These are phyloP conservation scores for Penicillium sp. DNA, from an alignment of 2,329 filamentous ascomycete genomes.

Conservation along the genomic window DNA sequence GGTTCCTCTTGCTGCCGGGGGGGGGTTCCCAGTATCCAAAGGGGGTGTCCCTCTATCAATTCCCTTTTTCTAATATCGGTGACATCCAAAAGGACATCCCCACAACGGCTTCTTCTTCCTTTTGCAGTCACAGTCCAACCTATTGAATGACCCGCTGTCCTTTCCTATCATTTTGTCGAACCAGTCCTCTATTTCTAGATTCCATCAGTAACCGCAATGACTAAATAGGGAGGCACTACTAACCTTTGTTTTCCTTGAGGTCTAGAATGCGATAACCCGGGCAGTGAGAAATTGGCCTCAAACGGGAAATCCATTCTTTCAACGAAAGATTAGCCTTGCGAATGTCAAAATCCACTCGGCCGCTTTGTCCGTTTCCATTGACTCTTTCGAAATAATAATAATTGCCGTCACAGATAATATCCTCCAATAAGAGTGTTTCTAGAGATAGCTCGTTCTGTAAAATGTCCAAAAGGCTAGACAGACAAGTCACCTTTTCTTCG, in stretches of 20 bases:
- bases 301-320: conserved; percentile 2
- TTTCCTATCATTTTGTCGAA: conserved; percentile 10
- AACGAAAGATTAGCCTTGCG: background rate
- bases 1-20: too few species aligned
- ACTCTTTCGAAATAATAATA: conserved; percentile 8
- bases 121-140: conserved; percentile 4
- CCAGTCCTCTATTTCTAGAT: conserved; percentile 6
- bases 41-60: too few species aligned
- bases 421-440: conserved; percentile 6
- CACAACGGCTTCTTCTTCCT: background rate
- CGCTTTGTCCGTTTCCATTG: background rate
- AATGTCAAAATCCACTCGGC: background rate
- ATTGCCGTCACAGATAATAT: conserved; percentile 8
- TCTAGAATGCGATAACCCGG: background rate
- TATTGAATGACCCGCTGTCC: conserved; percentile 3
- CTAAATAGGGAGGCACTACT: background rate
- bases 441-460: conserved; percentile 8
- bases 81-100: conserved; percentile 7
- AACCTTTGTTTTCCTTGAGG: background rate
- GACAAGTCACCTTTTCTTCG: conserved; percentile 3
- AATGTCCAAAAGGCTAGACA: conserved; percentile 4
- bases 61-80: conserved; percentile 1
- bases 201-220: conserved; percentile 1
- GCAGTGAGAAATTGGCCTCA: background rate
- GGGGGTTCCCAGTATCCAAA: too few species aligned